Evolutionary conservation across 1,284 basidiomycete species (phyloP).

Genomic region (Neonothopanus nambi): DNA sequence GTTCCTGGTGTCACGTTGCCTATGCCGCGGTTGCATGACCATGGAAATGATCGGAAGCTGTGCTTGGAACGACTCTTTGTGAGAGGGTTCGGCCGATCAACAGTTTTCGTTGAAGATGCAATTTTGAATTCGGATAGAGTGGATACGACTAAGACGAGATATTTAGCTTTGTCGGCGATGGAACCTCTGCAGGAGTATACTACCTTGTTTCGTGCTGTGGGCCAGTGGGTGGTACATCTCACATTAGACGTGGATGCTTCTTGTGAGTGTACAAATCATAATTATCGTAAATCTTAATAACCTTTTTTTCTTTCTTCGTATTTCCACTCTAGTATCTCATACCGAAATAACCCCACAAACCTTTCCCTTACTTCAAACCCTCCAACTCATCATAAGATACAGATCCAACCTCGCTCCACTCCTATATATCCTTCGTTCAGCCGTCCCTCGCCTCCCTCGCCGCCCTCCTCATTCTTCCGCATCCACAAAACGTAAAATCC

Average conservation of each 20-base stretch:
- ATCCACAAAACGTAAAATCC: not conserved
- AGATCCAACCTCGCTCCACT: not conserved
- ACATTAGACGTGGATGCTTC: slow-evolving; percentile 1
- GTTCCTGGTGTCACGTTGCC: no score
- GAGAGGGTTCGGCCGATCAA: slow-evolving; percentile 1
- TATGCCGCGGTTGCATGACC: no score
- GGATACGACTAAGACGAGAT: not conserved
- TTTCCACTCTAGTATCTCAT: not conserved
- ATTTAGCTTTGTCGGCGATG: slow-evolving; percentile 6
- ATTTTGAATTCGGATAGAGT: not conserved
- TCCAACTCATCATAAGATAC: not conserved
- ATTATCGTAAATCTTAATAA: not conserved
- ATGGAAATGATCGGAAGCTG: no score
- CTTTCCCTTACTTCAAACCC: not conserved
- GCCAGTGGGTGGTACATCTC: not conserved
- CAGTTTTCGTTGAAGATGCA: slow-evolving; percentile 1
- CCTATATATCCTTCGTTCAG: not conserved
- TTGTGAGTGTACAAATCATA: not conserved
- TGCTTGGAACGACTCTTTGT: not conserved
- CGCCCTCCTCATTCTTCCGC: not conserved
- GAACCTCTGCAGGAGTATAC: not conserved
- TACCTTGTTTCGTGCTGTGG: not conserved
- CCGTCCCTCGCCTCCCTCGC: no score
- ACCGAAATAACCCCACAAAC: not conserved
- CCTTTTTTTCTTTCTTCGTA: not conserved